Evolutionary conservation across 495 filamentous ascomycete genomes (phyloP).

Genomic region (Aspergillus wentii): DNA sequence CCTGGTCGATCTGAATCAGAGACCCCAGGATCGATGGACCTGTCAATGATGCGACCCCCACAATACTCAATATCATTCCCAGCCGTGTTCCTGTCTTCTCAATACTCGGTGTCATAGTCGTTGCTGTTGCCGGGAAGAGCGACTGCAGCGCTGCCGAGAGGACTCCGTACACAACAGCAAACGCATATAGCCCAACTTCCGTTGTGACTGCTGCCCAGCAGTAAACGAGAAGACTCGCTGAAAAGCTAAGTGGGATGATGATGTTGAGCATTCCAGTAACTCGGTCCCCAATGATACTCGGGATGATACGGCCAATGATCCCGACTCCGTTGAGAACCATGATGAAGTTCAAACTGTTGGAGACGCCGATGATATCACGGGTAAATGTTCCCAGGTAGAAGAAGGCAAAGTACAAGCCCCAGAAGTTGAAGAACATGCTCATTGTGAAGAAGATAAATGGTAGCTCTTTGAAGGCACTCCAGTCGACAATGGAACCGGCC

Average conservation of each 20-base stretch:
- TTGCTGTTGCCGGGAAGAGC: conserved; percentile 50
- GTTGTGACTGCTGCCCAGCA: conserved; percentile 53
- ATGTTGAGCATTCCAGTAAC: conserved; percentile 49
- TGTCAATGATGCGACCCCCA: conserved; percentile 55
- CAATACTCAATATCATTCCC: conserved; percentile 67
- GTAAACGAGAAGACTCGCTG: conserved; percentile 43
- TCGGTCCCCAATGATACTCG: conserved; percentile 53
- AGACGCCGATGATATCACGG: conserved; percentile 44
- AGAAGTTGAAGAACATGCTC: conserved; percentile 51
- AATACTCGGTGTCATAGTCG: conserved; percentile 52
- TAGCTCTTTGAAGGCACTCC: conserved; percentile 52
- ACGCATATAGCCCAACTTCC: conserved; percentile 45
- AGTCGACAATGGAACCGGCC: conserved; percentile 53
- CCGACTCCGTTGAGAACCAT: conserved; percentile 62
- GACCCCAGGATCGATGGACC: conserved; percentile 61
- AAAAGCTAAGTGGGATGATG: conserved; percentile 38
- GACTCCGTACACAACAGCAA: conserved; percentile 54
- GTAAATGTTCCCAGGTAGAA: conserved; percentile 59
- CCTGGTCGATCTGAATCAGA: conserved; percentile 34
- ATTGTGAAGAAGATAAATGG: conserved; percentile 57
- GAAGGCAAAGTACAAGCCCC: conserved; percentile 61
- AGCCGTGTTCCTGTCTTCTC: conserved; percentile 60
- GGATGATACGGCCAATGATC: conserved; percentile 52
- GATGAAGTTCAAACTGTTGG: conserved; percentile 50
- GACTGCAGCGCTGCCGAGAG: conserved; percentile 55